Evolutionary conservation across 129 eudicot species (phyloP).

Genomic region (Tanacetum coccineum): DNA sequence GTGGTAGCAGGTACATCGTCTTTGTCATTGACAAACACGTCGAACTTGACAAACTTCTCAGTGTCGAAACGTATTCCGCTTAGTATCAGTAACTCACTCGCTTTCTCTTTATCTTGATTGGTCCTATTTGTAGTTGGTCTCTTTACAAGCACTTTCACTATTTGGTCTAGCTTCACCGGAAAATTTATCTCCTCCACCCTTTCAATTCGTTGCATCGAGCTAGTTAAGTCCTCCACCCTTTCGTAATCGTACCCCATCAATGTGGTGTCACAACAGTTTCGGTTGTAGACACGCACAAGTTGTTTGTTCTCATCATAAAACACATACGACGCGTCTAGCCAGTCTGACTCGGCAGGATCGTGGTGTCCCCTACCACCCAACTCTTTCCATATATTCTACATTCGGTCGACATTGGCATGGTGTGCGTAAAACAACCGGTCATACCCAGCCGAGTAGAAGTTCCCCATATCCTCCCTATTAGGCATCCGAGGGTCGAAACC

Average conservation of each 20-base stretch:
- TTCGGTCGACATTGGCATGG: constrained; percentile 47
- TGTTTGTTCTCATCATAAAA: constrained; percentile 48
- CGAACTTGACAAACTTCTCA: constrained; percentile 32
- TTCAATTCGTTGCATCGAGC: neutral
- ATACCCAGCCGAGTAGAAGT: constrained; percentile 43
- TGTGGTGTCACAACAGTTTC: constrained; percentile 29
- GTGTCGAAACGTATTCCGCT: constrained; percentile 34
- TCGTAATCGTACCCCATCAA: constrained; percentile 33
- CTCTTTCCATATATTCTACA: constrained; percentile 38
- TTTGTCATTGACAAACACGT: constrained; percentile 38
- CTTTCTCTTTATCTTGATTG: constrained; percentile 26
- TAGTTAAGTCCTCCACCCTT: constrained; percentile 11
- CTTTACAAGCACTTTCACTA: constrained; percentile 31
- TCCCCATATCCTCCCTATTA: constrained; percentile 42
- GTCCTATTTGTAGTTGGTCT: constrained; percentile 45
- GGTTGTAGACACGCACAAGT: constrained; percentile 38
- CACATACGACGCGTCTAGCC: constrained; percentile 33
- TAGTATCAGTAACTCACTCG: constrained; percentile 38
- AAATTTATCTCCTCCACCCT: neutral
- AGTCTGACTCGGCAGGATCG: constrained; percentile 27
- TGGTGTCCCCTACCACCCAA: neutral
- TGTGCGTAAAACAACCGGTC: constrained; percentile 42
- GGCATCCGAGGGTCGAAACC: constrained; percentile 29
- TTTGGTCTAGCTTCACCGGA: constrained; percentile 32
- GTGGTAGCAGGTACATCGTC: constrained; percentile 33